Percentiles rank a stretch among this genome's conserved stretches.
These are phyloP conservation scores for Chalara sp. DNA, from an alignment of 2,329 filamentous ascomycete genomes.

Conservation along the genomic window DNA sequence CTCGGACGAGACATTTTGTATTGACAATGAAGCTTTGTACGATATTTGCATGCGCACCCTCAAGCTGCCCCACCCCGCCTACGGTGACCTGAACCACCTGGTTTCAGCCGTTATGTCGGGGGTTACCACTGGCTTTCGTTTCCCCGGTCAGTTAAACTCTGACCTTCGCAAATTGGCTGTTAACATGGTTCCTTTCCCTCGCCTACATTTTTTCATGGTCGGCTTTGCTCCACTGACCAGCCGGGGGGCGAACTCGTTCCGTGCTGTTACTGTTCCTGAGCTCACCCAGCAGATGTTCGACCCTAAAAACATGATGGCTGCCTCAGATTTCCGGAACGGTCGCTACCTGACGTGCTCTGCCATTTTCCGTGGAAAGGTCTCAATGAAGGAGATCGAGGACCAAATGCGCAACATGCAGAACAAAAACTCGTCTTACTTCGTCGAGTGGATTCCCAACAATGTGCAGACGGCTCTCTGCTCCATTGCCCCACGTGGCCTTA, in stretches of 20 bases:
- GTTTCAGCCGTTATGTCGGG: slow-evolving; percentile 99
- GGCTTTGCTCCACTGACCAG: slow-evolving; percentile 98
- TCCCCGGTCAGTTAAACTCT: slow-evolving; percentile 99
- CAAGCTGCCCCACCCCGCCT: slow-evolving; percentile 97
- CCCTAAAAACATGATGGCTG: slow-evolving; percentile 99
- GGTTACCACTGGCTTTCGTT: slow-evolving; percentile 96
- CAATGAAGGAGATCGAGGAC: slow-evolving; percentile 99
- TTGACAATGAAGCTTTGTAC: slow-evolving; percentile 99
- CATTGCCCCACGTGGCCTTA: slow-evolving; percentile 92
- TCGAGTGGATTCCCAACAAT: slow-evolving; percentile 99
- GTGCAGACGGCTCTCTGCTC: slow-evolving; percentile 99
- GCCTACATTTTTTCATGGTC: slow-evolving; percentile 99
- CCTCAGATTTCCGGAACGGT: slow-evolving; percentile 98
- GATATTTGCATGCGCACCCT: slow-evolving; percentile 99
- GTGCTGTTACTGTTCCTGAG: slow-evolving; percentile 93
- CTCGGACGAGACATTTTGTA: slow-evolving; percentile 99
- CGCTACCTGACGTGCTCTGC: slow-evolving; percentile 99
- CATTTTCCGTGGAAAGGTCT: slow-evolving; percentile 99
- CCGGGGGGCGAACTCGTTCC: slow-evolving; percentile 88
- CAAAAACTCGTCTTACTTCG: slow-evolving; percentile 99
- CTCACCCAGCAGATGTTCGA: slow-evolving; percentile 99
- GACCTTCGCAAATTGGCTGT: slow-evolving; percentile 98
- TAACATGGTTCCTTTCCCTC: slow-evolving; percentile 99
- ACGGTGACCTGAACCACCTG: slow-evolving; percentile 98
- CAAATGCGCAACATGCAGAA: slow-evolving; percentile 99